Conservation (phyloP, 2,329 filamentous ascomycete genomes). For the Mycogone perniciosa region DNA sequence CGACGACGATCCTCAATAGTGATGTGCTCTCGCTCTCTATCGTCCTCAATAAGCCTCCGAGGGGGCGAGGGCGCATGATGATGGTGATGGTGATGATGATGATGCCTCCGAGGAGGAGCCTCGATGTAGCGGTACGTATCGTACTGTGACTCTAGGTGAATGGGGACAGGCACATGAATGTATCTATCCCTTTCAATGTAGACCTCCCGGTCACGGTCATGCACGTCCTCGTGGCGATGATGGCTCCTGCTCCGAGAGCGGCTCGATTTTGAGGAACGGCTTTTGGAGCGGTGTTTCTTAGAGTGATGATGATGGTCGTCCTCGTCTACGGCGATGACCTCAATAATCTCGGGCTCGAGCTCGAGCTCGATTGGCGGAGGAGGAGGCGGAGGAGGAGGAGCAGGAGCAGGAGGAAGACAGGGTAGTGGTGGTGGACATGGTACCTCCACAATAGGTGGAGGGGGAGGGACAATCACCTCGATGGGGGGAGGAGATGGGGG, state of each 20-base stretch:
- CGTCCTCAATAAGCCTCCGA: constrained; percentile 26
- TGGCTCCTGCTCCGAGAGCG: constrained; percentile 25
- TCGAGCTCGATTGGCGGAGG: constrained; percentile 18
- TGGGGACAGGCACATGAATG: constrained; percentile 36
- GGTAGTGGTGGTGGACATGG: constrained; percentile 14
- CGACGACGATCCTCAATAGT: constrained; percentile 21
- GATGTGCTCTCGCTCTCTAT: constrained; percentile 16
- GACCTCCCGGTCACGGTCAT: constrained; percentile 32
- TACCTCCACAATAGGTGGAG: constrained; percentile 15
- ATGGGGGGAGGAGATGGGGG: constrained; percentile 29
- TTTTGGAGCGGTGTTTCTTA: constrained; percentile 21
- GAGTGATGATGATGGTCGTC: constrained; percentile 15
- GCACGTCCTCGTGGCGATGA: background rate
- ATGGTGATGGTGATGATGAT: background rate
- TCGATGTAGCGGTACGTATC: constrained; percentile 50
- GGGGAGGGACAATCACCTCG: constrained; percentile 14
- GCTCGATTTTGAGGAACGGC: constrained; percentile 10
- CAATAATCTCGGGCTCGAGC: constrained; percentile 26
- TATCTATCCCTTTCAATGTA: constrained; percentile 47
- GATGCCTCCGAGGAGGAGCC: constrained; percentile 35
- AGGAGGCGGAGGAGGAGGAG: constrained; percentile 16
- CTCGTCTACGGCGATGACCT: constrained; percentile 34
- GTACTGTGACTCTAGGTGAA: constrained; percentile 35
- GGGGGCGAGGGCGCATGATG: constrained; percentile 20
- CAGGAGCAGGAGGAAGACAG: constrained; percentile 8